Base-by-base conservation (phyloP, 768 basidiomycete species). In the Amanita inopinata region DNA sequence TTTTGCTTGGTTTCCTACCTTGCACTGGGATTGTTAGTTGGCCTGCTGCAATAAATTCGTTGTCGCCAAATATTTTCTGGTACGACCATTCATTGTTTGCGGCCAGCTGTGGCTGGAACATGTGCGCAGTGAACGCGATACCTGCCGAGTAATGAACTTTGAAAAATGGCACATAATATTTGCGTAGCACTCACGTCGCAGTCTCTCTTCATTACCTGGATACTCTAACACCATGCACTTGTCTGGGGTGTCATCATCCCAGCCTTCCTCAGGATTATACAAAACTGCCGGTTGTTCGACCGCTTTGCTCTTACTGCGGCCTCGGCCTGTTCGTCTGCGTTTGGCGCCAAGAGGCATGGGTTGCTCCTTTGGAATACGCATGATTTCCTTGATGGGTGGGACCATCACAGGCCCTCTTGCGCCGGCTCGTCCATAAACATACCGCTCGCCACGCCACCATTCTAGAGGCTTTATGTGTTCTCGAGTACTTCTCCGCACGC, bases 381-480 rank as follows among this genome's bases (percentile, higher is more conserved):
- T 56, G 42, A 92, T 78, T 49, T 80, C 83, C 51, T 76, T 76
- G 54, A 90, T 83, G 19, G 73, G 72, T 0, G 84, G 76, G 8
- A 85, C 80, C 19, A 74, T 66, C 15, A 71, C 63, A 6, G 62
- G 48, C 5, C 69, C 68, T 6, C 70, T 63, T 9, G 51, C 46
- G 2, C 56, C 50, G 8, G 56, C 52, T 40, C 79, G 73, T 4
- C 82, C 83, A 53, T 90, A 97, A 2, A 92, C 80, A 17, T 90
- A 74, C 48, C 79, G 82, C 62, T 98, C 94, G 51, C 78, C 77
- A n/a, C 91, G 76, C 94, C 94, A 98, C 67, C 73, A 94, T 30
- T 88, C 85, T 25, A 98, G 66, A 3, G 93, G 94, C 37, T 64
- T 63, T 52, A 76, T 78, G 23, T 77, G 76, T 40, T 73, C 66